Evolutionary conservation across 1,284 basidiomycete genomes (phyloP).

Genomic region (Ustilago loliicola): DNA sequence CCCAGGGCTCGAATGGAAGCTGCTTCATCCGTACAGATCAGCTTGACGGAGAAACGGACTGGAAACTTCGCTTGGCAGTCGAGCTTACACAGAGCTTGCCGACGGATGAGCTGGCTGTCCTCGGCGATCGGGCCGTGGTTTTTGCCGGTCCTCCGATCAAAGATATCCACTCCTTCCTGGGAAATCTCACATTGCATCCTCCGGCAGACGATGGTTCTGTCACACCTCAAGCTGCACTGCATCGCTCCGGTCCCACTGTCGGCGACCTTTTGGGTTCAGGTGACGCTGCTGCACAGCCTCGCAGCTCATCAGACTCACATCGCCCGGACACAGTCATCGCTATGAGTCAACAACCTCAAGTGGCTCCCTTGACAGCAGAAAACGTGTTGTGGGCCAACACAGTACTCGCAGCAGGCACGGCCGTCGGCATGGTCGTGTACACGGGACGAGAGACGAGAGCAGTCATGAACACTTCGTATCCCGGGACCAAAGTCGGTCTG

Average conservation of each 20-base stretch:
- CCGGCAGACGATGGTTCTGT: slow-evolving; percentile 31
- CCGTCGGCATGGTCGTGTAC: slow-evolving; percentile 91
- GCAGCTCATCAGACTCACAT: slow-evolving; percentile 32
- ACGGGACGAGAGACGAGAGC: slow-evolving; percentile 95
- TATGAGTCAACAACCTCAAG: slow-evolving; percentile 61
- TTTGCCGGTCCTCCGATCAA: slow-evolving; percentile 93
- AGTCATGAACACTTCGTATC: slow-evolving; percentile 99
- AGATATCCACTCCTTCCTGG: slow-evolving; percentile 95
- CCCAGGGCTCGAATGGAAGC: slow-evolving; percentile 82
- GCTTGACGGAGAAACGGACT: slow-evolving; percentile 98
- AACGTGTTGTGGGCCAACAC: slow-evolving; percentile 98
- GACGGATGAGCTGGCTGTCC: slow-evolving; percentile 77
- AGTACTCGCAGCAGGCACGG: slow-evolving; percentile 93
- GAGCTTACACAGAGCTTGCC: slow-evolving; percentile 83
- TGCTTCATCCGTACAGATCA: slow-evolving; percentile 99
- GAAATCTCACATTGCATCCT: slow-evolving; percentile 85
- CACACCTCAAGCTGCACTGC: slow-evolving; percentile 25
- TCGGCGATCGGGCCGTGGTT: slow-evolving; percentile 70
- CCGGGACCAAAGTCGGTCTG: slow-evolving; percentile 92
- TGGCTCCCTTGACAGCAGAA: slow-evolving; percentile 78
- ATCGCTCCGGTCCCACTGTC: slow-evolving; percentile 72
- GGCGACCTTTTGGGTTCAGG: slow-evolving; percentile 33
- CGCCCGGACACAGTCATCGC: slow-evolving; percentile 70
- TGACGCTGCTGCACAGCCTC: slow-evolving; percentile 29
- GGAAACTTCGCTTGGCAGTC: slow-evolving; percentile 94